Base-by-base conservation (phyloP, 371 early-diverging fungal species). In the Rhizopus microsporus region DNA sequence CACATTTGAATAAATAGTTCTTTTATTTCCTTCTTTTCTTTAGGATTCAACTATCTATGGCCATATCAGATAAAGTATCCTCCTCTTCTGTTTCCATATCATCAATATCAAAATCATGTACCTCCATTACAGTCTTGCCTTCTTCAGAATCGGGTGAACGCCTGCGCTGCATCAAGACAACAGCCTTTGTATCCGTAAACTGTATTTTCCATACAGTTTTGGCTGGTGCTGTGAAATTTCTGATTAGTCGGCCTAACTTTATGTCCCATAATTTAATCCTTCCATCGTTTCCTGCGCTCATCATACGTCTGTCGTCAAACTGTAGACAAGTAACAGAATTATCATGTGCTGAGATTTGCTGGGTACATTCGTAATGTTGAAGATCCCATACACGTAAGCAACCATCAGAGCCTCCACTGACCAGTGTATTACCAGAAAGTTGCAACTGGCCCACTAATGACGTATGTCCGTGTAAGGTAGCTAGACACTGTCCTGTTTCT, bases 241-340 rank as follows among this genome's bases (percentile, higher is more conserved):
- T 72, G 33, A 90, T 80, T 50, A 88, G 80, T 15, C 85, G 78
- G 3, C 93, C 94, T 51, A 84, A 73, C 68, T 78, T 62, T 8
- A 92, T 82, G 67, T 94, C 93, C 92, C 93, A 94, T n/a, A 93
- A 54, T 59, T 92, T 94, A 56, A 92, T 86, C 5, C 88, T 85
- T 0, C 92, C 92, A 58, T 94, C 94, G 60, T 94, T 93, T 13
- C 88, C 87, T 7, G 93, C 93, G 6, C 89, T 88, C 8, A 94
- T 82, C 62, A 94, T 88, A 9, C 93, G 87, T 50, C 88, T 77
- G 51, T 80, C 77, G 58, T 94, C 94, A 66, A 91, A 90, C 62
- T 93, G 93, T 38, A 94, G 80, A 59, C 91, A 92, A 0, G 94
- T 94, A 7, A 94, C 91, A 0, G 93, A 91, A 37, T 90, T 90